These are phyloP conservation scores for Lasiosphaeria hispida DNA, from an alignment of 495 filamentous ascomycete species.

Conservation along the genomic window DNA sequence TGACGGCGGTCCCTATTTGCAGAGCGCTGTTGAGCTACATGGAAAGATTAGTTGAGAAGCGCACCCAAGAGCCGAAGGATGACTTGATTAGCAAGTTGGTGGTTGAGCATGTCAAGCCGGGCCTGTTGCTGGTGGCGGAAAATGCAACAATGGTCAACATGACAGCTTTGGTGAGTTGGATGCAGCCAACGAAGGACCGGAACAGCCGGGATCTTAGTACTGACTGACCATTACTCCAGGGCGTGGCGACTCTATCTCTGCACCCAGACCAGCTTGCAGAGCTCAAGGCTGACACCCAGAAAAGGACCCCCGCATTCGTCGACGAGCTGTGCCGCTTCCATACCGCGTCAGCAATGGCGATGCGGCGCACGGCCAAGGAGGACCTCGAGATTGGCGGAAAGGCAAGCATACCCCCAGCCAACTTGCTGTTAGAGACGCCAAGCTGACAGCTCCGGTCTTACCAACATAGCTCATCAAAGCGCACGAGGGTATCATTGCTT, in stretches of 20 bases:
- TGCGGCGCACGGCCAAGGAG: conserved; percentile 42
- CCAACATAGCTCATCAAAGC: conserved; percentile 32
- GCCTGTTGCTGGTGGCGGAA: conserved; percentile 45
- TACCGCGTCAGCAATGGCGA: conserved; percentile 43
- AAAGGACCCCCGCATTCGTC: conserved; percentile 32
- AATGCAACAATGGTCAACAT: conserved; percentile 52
- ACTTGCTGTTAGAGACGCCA: no score
- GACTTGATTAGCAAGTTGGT: conserved; percentile 45
- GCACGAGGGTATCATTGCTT: conserved; percentile 45
- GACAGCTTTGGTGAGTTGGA: conserved; percentile 37
- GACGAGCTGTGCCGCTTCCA: conserved; percentile 49
- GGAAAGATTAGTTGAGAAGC: conserved; percentile 34
- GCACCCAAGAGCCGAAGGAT: conserved; percentile 34
- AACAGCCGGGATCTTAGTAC: neutral
- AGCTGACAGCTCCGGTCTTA: neutral
- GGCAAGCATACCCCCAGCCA: conserved; percentile 6
- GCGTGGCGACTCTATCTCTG: conserved; percentile 40
- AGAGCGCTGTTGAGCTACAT: conserved; percentile 43
- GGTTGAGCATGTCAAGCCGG: conserved; percentile 37
- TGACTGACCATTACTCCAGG: conserved; percentile 16
- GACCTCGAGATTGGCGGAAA: conserved; percentile 43
- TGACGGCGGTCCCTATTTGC: neutral
- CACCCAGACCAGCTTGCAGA: conserved; percentile 37
- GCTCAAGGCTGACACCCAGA: conserved; percentile 35
- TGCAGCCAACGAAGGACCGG: neutral